phyloP scores from a whole-genome alignment of 148 eudicot genomes.

The Euryodendron excelsum region DNA sequence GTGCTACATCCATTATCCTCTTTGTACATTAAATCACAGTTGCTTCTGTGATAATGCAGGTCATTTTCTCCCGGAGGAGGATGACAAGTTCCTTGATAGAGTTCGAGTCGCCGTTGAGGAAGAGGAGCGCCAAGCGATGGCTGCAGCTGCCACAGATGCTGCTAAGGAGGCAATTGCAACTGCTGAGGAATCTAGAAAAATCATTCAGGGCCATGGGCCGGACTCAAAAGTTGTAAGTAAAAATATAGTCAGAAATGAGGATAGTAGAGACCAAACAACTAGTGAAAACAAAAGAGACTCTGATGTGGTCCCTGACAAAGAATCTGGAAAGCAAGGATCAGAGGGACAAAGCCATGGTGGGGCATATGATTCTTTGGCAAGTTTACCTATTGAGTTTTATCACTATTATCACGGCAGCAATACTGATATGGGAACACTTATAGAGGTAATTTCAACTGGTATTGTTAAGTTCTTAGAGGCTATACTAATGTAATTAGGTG shows the following conservation, averaged over 20 bases:
- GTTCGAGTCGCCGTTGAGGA: conserved; percentile 92
- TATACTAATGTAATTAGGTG: neutral
- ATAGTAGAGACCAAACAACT: conserved; percentile 29
- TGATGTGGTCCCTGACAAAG: conserved; percentile 23
- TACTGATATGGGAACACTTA: conserved; percentile 87
- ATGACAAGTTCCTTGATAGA: conserved; percentile 84
- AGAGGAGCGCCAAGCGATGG: conserved; percentile 82
- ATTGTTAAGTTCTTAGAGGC: neutral
- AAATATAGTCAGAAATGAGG: conserved; percentile 25
- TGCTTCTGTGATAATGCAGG: conserved; percentile 45
- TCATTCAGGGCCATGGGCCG: conserved; percentile 26
- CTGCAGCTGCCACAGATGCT: conserved; percentile 75
- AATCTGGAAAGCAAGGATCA: conserved; percentile 31
- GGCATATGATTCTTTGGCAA: conserved; percentile 60
- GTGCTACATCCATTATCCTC: neutral
- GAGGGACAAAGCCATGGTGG: conserved; percentile 42
- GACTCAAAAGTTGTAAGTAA: conserved; percentile 30
- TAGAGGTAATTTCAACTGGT: conserved; percentile 49
- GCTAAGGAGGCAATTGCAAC: conserved; percentile 83
- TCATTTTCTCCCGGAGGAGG: conserved; percentile 92
- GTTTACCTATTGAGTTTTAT: conserved; percentile 85
- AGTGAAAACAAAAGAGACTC: conserved; percentile 23
- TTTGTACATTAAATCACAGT: neutral
- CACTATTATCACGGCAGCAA: conserved; percentile 93
- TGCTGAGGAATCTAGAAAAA: conserved; percentile 73